Conservation (phyloP, 306 rosid genomes). For the Hylodesmum podocarpum region DNA sequence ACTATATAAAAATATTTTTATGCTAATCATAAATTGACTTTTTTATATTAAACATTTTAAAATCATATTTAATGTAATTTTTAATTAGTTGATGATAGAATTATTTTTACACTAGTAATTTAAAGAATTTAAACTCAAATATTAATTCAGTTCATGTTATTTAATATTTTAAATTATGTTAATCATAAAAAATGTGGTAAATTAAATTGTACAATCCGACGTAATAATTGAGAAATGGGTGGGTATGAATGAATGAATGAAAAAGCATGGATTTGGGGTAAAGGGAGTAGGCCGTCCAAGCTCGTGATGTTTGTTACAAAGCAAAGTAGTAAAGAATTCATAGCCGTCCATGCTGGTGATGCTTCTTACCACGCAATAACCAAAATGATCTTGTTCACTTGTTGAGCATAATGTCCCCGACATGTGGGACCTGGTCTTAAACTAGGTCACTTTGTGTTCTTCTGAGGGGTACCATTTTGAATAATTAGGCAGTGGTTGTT, state of each 20-base stretch:
- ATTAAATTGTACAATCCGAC: not conserved
- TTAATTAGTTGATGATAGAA: not conserved
- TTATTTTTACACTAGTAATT: too few species aligned
- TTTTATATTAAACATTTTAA: not conserved
- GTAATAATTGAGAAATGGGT: conserved; percentile 22
- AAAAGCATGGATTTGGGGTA: conserved; percentile 21
- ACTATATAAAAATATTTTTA: too few species aligned
- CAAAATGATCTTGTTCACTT: conserved; percentile 23
- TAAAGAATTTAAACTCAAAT: not conserved
- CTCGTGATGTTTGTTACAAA: conserved; percentile 24
- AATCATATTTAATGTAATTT: not conserved
- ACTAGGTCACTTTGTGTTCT: conserved; percentile 44
- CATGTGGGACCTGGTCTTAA: conserved; percentile 56
- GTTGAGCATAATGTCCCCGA: conserved; percentile 56
- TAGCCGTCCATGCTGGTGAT: conserved; percentile 34
- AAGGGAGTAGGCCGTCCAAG: conserved; percentile 36
- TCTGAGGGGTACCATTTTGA: conserved; percentile 24
- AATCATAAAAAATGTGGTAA: not conserved
- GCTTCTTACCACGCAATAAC: conserved; percentile 21
- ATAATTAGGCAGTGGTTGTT: conserved; percentile 31
- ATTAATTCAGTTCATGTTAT: not conserved
- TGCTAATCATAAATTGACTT: not conserved
- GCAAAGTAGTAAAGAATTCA: conserved; percentile 25
- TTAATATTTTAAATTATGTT: not conserved
- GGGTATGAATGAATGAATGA: conserved; percentile 4